phyloP scores from a whole-genome alignment of 106 monocot genomes.

The Apostasia ramifera region DNA sequence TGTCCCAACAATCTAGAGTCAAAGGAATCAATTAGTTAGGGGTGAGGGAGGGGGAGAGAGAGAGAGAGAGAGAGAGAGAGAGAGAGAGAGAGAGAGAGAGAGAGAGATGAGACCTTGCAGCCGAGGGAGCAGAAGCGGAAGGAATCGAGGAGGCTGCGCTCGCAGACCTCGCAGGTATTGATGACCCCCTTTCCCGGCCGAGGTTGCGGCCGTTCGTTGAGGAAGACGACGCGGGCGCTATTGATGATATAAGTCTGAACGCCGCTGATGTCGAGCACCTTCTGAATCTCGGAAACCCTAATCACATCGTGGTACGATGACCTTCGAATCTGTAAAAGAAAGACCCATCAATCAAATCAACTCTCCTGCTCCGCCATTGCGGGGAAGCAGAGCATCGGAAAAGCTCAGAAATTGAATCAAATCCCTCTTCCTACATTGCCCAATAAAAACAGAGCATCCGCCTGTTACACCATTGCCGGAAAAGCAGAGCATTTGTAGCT shows the following conservation, averaged over 20 bases:
- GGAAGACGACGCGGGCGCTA: slow-evolving; percentile 58
- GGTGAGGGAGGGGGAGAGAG: not conserved
- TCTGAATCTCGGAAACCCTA: slow-evolving; percentile 53
- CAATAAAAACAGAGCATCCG: no score
- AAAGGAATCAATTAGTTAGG: not conserved
- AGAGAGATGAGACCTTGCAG: slow-evolving; percentile 38
- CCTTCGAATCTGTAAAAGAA: slow-evolving; percentile 46
- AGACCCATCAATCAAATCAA: not conserved
- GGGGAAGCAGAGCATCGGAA: not conserved
- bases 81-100: not conserved
- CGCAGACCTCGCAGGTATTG: slow-evolving; percentile 46
- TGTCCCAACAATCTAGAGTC: slow-evolving; percentile 49
- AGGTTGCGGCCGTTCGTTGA: slow-evolving; percentile 52
- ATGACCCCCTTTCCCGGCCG: slow-evolving; percentile 40
- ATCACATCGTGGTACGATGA: slow-evolving; percentile 71
- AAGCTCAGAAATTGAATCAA: not conserved
- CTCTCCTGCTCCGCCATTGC: no score
- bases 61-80: not conserved
- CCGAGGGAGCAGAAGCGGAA: slow-evolving; percentile 62
- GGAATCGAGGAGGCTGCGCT: slow-evolving; percentile 41
- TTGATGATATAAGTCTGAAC: slow-evolving; percentile 64
- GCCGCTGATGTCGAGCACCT: slow-evolving; percentile 41
- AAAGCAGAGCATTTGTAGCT: no score
- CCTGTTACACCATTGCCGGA: no score
- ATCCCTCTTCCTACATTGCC: no score